Base-by-base conservation (phyloP, 1,284 basidiomycete genomes). In the Ceratobasidium theobromae region DNA sequence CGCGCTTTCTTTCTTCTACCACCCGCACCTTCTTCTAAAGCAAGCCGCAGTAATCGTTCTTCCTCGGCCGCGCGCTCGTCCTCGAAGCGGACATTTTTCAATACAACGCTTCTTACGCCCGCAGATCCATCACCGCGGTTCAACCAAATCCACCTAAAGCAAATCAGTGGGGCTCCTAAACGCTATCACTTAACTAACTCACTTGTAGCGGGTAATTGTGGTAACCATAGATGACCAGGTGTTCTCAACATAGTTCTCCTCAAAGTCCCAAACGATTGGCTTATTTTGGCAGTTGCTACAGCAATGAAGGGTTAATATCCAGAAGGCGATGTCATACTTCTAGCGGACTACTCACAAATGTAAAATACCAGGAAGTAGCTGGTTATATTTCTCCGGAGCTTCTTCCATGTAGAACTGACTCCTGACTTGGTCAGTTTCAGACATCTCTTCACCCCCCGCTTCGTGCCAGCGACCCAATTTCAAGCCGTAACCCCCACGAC, bases 81-180 rank as follows among this genome's bases (percentile, higher is more conserved):
- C 30, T 58, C 55, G 32, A 67, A 67, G 5, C 66, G 35, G n/a
- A 67, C 55, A 30, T 67, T 54, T 33, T 67, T 43, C 25, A 43
- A 38, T 18, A 67, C 45, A 14, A 48, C 41, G 27, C 32, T 18
- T 4, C 57, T 43, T 16, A 67, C 48, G 12, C 46, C 33, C 3
- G 66, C 54, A 3, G 55, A 45, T n/a, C 66, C 66, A 18, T 67
- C 66, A 25, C 66, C 66, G 28, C 66, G 66, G 48, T 67, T 67
- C 49, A 67, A 48, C 66, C 66, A 67, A 35, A 60, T 67, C 66
- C 66, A 67, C 43, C 58, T 67, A 45, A 45, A 45, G 35, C 33
- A 40, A 30, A 45, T n/a, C 18, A 28, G 16, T 53, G 14, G 43
- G 27, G 27, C 25, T 21, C 30, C n/a, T 9, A 40, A 3, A 27